Conservation (phyloP, 441 rosid genomes). For the Aleurites moluccanus region DNA sequence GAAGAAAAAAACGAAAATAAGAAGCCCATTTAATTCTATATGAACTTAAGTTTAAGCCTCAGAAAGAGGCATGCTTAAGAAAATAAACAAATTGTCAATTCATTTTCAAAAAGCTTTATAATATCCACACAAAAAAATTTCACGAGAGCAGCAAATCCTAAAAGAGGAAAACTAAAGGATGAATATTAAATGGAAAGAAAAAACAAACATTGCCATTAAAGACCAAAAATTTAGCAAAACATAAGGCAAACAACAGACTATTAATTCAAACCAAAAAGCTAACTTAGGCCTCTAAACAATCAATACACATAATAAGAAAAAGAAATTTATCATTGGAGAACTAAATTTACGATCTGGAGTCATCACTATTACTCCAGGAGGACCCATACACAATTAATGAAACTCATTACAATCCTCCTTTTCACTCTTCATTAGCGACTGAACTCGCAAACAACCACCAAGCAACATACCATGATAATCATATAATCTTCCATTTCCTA, state of each 20-base stretch:
- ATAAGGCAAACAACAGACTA: not conserved
- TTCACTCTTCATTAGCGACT: not conserved
- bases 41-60: not conserved
- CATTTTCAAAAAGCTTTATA: not conserved
- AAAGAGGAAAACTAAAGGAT: not conserved
- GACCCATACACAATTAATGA: not conserved
- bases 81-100: not conserved
- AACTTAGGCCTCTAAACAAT: not conserved
- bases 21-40: not conserved
- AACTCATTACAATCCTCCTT: not conserved
- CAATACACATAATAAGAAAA: not conserved
- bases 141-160: not conserved
- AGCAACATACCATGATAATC: not conserved
- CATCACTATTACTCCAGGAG: not conserved
- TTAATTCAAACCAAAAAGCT: not conserved
- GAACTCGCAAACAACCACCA: not conserved
- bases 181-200: not conserved
- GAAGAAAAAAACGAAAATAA: not conserved
- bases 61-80: not conserved
- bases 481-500: not conserved
- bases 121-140: not conserved
- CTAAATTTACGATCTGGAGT: not conserved
- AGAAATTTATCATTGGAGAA: not conserved
- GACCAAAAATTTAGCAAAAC: not conserved
- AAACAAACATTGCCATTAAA: not conserved